Percentiles rank a stretch among this genome's conserved stretches.
phyloP scores from a whole-genome alignment of 2,329 filamentous ascomycete genomes.

The Curvularia eragrostidis region DNA sequence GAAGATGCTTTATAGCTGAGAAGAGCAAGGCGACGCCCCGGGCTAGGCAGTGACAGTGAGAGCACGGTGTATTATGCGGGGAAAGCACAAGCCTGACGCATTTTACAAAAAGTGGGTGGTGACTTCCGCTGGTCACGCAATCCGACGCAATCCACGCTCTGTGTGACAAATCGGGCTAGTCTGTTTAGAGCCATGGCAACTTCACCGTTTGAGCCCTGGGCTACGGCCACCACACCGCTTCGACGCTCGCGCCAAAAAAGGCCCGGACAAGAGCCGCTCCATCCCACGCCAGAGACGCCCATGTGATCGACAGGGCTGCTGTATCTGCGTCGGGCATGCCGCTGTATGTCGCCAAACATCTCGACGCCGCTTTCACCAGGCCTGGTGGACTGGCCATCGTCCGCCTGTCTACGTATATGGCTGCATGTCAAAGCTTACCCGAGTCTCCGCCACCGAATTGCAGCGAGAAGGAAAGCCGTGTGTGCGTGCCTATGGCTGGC shows the following conservation, averaged over 20 bases:
- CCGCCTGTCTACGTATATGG: background rate
- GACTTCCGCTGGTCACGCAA: slow-evolving; percentile 19
- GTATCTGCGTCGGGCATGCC: background rate
- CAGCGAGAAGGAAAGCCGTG: slow-evolving; percentile 1
- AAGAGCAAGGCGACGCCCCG: slow-evolving; percentile 9
- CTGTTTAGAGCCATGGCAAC: slow-evolving; percentile 7
- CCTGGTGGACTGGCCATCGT: background rate
- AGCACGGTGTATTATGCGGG: slow-evolving; percentile 31
- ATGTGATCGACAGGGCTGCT: background rate
- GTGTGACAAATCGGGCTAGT: slow-evolving; percentile 12
- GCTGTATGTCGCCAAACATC: background rate
- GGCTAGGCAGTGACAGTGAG: slow-evolving; percentile 8
- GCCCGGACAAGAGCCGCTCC: slow-evolving; percentile 3
- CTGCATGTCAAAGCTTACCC: background rate
- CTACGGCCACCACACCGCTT: slow-evolving; percentile 9
- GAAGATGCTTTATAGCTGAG: slow-evolving; percentile 24
- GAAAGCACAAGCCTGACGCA: slow-evolving; percentile 20
- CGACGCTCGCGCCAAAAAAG: slow-evolving; percentile 4
- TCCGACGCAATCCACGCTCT: slow-evolving; percentile 16
- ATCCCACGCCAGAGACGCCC: background rate
- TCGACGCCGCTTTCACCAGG: background rate
- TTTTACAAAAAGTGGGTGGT: slow-evolving; percentile 14
- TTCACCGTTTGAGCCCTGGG: slow-evolving; percentile 1
- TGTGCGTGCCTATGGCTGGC: slow-evolving; percentile 3
- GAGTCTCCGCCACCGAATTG: background rate